These are phyloP conservation scores for Aegilops bicornis DNA, from an alignment of 176 grass and related monocot species.

Conservation along the genomic window DNA sequence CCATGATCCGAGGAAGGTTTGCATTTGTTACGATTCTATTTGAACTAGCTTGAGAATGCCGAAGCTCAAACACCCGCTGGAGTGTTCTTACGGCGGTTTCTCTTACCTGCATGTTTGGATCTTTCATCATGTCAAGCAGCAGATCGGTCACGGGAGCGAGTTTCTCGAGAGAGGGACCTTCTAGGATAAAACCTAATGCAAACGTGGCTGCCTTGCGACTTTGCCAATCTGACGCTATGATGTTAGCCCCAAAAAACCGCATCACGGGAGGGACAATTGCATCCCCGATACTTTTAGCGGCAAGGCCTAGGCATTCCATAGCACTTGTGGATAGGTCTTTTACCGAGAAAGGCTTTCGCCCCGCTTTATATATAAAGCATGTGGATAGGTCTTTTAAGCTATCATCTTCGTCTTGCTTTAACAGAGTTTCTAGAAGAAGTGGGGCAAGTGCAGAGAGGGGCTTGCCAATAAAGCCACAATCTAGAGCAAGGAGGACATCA, in stretches of 20 bases:
- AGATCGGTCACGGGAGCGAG: conserved; percentile 61
- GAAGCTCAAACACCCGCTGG: conserved; percentile 68
- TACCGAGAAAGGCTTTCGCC: no score
- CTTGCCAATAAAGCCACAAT: no score
- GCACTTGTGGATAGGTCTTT: conserved; percentile 80
- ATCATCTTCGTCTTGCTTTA: no score
- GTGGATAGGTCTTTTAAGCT: no score
- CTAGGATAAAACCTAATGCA: conserved; percentile 91
- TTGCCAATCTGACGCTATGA: conserved; percentile 68
- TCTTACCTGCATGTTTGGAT: conserved; percentile 71
- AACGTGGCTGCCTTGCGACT: conserved; percentile 73
- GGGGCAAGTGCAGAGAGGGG: no score
- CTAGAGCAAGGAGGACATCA: no score
- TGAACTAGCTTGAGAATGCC: conserved; percentile 52
- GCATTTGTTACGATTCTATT: conserved; percentile 62
- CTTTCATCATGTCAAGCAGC: conserved; percentile 73
- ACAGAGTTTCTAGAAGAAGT: no score
- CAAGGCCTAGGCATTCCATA: conserved; percentile 68
- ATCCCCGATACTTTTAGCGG: conserved; percentile 72
- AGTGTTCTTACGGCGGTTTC: conserved; percentile 71
- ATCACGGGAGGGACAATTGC: conserved; percentile 70
- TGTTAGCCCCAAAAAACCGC: conserved; percentile 79
- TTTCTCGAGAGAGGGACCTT: conserved; percentile 80
- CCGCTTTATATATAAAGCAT: no score
- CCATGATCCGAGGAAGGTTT: conserved; percentile 65